Conservation (phyloP, 345 rosid genomes). For the Rhizophora mangle region DNA sequence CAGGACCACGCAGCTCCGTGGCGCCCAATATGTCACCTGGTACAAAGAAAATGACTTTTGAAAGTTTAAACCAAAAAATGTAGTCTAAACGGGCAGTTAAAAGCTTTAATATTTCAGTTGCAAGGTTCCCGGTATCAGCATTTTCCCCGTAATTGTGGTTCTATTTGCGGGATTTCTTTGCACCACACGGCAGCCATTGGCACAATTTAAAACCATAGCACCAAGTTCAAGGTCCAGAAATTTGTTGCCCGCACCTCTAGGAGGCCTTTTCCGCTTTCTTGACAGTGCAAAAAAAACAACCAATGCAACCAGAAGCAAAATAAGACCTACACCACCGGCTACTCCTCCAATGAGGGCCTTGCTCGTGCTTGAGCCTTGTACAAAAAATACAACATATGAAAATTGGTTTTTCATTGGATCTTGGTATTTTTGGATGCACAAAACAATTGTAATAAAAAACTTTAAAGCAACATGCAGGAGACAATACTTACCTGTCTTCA, state of each 20-base stretch:
- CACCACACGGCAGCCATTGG: too few species aligned
- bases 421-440: too few species aligned
- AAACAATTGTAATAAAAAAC: background rate
- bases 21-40: conserved; percentile 40
- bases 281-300: conserved; percentile 32
- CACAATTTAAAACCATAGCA: too few species aligned
- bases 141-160: too few species aligned
- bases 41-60: background rate
- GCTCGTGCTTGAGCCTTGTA: conserved; percentile 31
- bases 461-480: background rate
- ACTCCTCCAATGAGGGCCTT: conserved; percentile 35
- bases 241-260: conserved; percentile 23
- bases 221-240: too few species aligned
- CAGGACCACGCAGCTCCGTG: conserved; percentile 46
- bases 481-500: conserved; percentile 19
- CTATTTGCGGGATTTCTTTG: too few species aligned
- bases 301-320: conserved; percentile 21
- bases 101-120: too few species aligned
- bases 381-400: background rate
- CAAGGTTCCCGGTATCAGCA: too few species aligned
- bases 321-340: conserved; percentile 34
- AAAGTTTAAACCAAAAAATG: too few species aligned
- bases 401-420: background rate
- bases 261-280: conserved; percentile 18
- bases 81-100: too few species aligned